Evolutionary conservation across 2,329 filamentous ascomycete genomes (phyloP).

Genomic region (Ambrosiella xylebori): DNA sequence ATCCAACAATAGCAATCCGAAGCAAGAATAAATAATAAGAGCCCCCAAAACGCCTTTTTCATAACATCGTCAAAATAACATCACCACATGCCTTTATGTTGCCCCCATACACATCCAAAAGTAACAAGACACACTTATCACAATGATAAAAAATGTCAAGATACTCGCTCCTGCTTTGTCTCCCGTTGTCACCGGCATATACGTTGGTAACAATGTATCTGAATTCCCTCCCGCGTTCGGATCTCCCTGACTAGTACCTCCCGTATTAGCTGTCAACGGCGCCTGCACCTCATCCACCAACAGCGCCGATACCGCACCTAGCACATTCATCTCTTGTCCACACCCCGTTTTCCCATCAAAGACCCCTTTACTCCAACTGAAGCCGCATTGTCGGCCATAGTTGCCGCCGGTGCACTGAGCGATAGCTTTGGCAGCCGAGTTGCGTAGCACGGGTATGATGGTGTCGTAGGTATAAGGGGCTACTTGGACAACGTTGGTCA

Average conservation of each 20-base stretch:
- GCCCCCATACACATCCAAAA: conserved; percentile 10
- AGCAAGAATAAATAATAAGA: not conserved
- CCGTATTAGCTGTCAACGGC: conserved; percentile 29
- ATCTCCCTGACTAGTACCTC: conserved; percentile 34
- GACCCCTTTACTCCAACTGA: conserved; percentile 32
- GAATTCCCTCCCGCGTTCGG: conserved; percentile 25
- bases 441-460: conserved; percentile 34
- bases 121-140: conserved; percentile 9
- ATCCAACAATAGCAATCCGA: not conserved
- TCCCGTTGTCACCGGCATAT: conserved; percentile 24
- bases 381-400: conserved; percentile 32
- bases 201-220: conserved; percentile 20
- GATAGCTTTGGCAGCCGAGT: conserved; percentile 36
- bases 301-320: conserved; percentile 37
- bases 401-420: conserved; percentile 36
- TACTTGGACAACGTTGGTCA: conserved; percentile 34
- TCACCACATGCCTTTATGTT: not conserved
- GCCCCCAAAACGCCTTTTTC: not conserved
- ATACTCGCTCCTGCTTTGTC: conserved; percentile 32
- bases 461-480: conserved; percentile 33
- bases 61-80: not conserved
- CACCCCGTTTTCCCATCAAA: conserved; percentile 40
- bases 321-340: conserved; percentile 42
- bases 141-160: conserved; percentile 28
- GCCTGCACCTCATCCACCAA: conserved; percentile 26